These are phyloP conservation scores for Heterobasidion annosum DNA, from an alignment of 1,284 basidiomycete genomes.

Conservation along the genomic window DNA sequence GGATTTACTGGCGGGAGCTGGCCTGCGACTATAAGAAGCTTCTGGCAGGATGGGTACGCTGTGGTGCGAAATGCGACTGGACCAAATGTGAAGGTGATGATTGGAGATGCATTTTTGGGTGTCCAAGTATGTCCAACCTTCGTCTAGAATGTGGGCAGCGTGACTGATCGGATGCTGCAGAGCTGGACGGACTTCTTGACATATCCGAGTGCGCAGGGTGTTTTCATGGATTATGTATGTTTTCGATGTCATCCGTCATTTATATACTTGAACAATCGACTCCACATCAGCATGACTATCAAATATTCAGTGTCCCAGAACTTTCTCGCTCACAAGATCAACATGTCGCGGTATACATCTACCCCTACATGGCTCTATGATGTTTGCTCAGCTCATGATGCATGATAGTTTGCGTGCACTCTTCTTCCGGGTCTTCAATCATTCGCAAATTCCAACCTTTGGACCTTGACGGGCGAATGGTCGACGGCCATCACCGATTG, in stretches of 20 bases:
- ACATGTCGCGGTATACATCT: slow-evolving; percentile 38
- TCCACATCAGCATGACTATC: slow-evolving; percentile 58
- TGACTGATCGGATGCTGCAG: slow-evolving; percentile 17
- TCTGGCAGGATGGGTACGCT: slow-evolving; percentile 48
- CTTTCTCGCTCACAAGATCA: slow-evolving; percentile 44
- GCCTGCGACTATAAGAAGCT: slow-evolving; percentile 33
- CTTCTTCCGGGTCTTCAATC: slow-evolving; percentile 15
- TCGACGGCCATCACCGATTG: slow-evolving; percentile 76
- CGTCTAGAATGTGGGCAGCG: not conserved
- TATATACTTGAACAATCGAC: slow-evolving; percentile 1
- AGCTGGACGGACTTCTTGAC: slow-evolving; percentile 59
- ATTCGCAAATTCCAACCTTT: slow-evolving; percentile 43
- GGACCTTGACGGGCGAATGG: slow-evolving; percentile 71
- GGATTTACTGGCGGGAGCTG: slow-evolving; percentile 37
- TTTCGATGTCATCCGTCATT: not conserved
- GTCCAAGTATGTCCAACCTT: slow-evolving; percentile 31
- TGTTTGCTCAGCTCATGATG: not conserved
- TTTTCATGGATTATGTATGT: slow-evolving; percentile 55
- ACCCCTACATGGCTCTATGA: not conserved
- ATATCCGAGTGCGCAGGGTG: slow-evolving; percentile 37
- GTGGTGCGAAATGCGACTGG: slow-evolving; percentile 40
- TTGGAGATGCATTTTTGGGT: slow-evolving; percentile 67
- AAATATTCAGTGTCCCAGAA: slow-evolving; percentile 62
- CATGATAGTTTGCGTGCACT: slow-evolving; percentile 11
- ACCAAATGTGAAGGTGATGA: slow-evolving; percentile 46